Percentiles rank a stretch among this genome's conserved stretches.
Conservation (phyloP, 371 early-diverging fungal genomes). For the Haplosporangium sp. region DNA sequence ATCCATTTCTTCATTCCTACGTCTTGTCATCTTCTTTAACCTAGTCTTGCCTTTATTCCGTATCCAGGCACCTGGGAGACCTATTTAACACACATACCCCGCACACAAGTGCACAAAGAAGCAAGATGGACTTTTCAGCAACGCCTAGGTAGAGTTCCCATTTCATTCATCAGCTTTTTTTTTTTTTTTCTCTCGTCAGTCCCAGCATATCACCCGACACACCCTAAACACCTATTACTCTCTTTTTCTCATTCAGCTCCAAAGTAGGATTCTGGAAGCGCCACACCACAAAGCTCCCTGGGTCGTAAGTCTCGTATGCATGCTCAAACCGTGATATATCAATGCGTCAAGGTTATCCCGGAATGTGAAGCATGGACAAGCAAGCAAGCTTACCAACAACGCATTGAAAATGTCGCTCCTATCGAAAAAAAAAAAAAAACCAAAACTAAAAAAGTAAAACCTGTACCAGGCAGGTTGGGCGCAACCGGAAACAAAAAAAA, state of each 20-base stretch:
- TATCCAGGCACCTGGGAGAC: not conserved
- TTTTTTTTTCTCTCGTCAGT: not conserved
- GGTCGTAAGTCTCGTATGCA: constrained; percentile 34
- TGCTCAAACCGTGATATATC: too few relatives aligned
- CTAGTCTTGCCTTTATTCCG: not conserved
- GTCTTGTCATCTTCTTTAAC: not conserved
- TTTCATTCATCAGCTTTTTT: not conserved
- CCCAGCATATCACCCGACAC: not conserved
- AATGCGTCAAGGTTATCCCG: not conserved
- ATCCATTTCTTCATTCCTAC: not conserved
- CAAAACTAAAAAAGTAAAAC: constrained; percentile 36
- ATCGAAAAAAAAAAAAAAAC: constrained; percentile 8
- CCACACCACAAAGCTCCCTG: constrained; percentile 50
- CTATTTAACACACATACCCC: not conserved
- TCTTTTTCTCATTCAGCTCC: constrained; percentile 9
- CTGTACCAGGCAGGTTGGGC: constrained; percentile 49
- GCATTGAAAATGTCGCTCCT: not conserved
- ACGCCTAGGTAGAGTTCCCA: constrained; percentile 36
- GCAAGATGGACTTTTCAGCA: constrained; percentile 48
- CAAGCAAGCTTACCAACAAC: too few relatives aligned
- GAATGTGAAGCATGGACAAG: too few relatives aligned
- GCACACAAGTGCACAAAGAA: too few relatives aligned
- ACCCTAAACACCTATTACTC: not conserved
- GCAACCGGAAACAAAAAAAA: constrained; percentile 54
- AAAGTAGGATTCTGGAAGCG: constrained; percentile 54